Base-by-base conservation (phyloP, 257 asterid species). In the Cordia subcordata region DNA sequence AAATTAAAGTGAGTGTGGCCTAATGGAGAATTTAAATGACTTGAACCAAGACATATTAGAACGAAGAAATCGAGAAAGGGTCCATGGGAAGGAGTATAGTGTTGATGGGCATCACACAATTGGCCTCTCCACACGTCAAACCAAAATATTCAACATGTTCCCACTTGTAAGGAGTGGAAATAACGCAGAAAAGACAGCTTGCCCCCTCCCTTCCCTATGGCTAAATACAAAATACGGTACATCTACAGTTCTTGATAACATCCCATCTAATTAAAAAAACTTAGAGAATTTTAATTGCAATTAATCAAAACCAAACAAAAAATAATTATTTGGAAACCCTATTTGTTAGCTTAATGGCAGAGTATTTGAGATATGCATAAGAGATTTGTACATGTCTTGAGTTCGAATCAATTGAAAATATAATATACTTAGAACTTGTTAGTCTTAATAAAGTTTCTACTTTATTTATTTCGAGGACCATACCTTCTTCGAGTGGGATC, bases 141-240 rank as follows among this genome's bases (percentile, higher is more conserved):
- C 65, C 42, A 68, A 42, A 66, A 58, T 53, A 44, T 62, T 61
- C 61, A 64, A 66, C 67, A 68, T 61, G 74, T 72, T 75, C 84
- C 77, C 75, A 79, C 73, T 77, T 69, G 79, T 66, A 64, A 69
- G 79, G 77, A 72, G 47, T 62, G 64, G 50, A 73, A 56, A 63
- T 13, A 20, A 49, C 23, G 11, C 8, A 20, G 6, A n/a, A 45
- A 37, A 61, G 49, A 69, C 69, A 63, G 39, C 53, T 57, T 49
- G n/a, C n/a, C n/a, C n/a, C n/a, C n/a, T n/a, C n/a, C n/a, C n/a
- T 52, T 65, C 74, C 76, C 74, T 71, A 71, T 68, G 17, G 39
- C 66, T 54, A 57, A 49, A 60, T 52, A 61, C 56, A 39, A 27
- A 39, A 56, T 72, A 62, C 65, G 74, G 79, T 79, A 71, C 84